A percentile compares a stretch with the other conserved stretches of the same genome.
Evolutionary conservation across 257 asterid genomes (phyloP).

Genomic region (Solanum piurae): DNA sequence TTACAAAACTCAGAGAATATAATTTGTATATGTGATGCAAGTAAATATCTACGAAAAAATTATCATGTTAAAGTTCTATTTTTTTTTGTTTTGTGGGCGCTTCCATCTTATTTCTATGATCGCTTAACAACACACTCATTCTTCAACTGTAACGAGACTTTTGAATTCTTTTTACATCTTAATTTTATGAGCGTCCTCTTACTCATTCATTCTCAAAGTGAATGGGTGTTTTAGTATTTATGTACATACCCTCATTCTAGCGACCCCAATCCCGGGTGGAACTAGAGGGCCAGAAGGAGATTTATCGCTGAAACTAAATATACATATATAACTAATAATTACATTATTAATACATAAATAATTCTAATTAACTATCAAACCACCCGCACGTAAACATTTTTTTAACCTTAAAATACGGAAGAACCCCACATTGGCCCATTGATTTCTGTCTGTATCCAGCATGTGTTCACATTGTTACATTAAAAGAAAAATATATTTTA

Average conservation of each 20-base stretch:
- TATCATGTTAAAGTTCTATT: no score
- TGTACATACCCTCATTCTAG: no score
- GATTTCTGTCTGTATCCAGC: conserved; percentile 13
- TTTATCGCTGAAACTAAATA: no score
- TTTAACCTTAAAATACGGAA: neutral
- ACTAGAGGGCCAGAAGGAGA: no score
- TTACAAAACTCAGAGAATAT: neutral
- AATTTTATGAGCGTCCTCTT: neutral
- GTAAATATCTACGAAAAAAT: no score
- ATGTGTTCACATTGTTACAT: neutral
- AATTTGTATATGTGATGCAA: no score
- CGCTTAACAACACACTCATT: neutral
- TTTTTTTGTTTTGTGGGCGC: neutral
- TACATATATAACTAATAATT: no score
- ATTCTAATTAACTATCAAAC: neutral
- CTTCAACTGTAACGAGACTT: neutral
- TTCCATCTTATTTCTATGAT: neutral
- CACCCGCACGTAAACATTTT: neutral
- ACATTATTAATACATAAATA: no score
- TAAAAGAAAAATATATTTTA: neutral
- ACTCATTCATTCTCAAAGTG: neutral
- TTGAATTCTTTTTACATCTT: neutral
- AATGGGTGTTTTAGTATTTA: no score
- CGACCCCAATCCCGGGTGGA: no score
- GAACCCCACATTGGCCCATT: neutral